phyloP scores from a whole-genome alignment of 106 monocot genomes.

The Dendrobium huoshanense region DNA sequence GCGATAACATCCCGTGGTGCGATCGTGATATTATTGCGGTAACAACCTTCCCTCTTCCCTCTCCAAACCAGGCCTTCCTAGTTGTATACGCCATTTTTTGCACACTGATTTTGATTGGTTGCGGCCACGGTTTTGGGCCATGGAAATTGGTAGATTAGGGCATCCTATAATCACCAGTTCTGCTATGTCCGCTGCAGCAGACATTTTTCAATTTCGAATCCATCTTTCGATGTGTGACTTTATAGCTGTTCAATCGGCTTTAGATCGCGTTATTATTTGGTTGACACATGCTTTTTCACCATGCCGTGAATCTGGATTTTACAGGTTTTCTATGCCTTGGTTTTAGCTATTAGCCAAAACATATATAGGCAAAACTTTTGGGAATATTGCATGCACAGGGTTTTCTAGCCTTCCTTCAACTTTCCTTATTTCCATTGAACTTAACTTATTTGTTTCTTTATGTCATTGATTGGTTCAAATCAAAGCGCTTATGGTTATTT shows the following conservation, averaged over 20 bases:
- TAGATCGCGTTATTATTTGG: not conserved
- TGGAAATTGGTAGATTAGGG: not conserved
- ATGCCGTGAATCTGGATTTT: not conserved
- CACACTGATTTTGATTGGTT: not conserved
- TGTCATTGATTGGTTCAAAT: too few species aligned
- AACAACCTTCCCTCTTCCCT: conserved; percentile 2
- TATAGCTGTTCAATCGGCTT: not conserved
- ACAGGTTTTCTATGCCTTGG: not conserved
- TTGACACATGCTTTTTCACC: not conserved
- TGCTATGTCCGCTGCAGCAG: not conserved
- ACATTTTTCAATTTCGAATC: not conserved
- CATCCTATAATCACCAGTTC: not conserved
- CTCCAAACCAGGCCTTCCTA: not conserved
- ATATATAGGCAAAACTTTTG: not conserved
- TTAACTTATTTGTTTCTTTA: too few species aligned
- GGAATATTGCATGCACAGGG: not conserved
- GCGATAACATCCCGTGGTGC: conserved; percentile 83
- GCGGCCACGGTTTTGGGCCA: not conserved
- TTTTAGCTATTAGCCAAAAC: not conserved
- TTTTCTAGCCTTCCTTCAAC: not conserved
- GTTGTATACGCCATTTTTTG: too few species aligned
- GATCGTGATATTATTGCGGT: conserved; percentile 87
- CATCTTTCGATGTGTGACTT: not conserved
- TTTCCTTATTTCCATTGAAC: not conserved
- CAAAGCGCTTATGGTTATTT: too few species aligned